These are phyloP conservation scores for Paramyrothecium sp. DNA, from an alignment of 2,329 filamentous ascomycete genomes.

Conservation along the genomic window DNA sequence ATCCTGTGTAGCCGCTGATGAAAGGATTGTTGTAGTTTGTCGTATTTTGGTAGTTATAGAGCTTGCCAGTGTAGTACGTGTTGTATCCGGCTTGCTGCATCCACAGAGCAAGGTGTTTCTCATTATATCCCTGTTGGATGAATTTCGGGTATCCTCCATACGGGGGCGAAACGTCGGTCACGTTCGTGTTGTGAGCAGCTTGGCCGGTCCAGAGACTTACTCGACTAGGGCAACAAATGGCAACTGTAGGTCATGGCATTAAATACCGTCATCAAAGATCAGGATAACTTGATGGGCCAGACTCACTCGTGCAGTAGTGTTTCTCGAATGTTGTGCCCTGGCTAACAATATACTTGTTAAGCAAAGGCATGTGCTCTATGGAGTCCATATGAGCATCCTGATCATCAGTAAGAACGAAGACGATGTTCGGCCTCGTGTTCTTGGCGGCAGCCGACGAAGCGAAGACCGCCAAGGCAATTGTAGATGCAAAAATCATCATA, in stretches of 20 bases:
- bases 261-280: too few relatives aligned
- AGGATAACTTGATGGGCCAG: too few relatives aligned
- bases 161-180: conserved; percentile 45
- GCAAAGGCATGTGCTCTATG: conserved; percentile 50
- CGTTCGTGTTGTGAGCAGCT: conserved; percentile 62
- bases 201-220: conserved; percentile 61
- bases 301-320: conserved; percentile 50
- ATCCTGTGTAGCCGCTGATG: conserved; percentile 55
- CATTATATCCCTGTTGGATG: conserved; percentile 45
- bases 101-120: conserved; percentile 48
- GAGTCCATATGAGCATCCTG: conserved; percentile 58
- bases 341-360: conserved; percentile 48
- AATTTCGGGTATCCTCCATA: conserved; percentile 51
- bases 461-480: too few relatives aligned
- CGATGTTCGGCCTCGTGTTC: conserved; percentile 41
- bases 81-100: conserved; percentile 48
- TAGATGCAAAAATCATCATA: too few relatives aligned
- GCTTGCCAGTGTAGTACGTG: conserved; percentile 54
- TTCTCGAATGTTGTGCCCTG: conserved; percentile 52
- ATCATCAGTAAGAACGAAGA: conserved; percentile 62
- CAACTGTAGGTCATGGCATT: too few relatives aligned
- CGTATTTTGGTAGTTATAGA: conserved; percentile 49
- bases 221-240: conserved; percentile 56
- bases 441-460: too few relatives aligned
- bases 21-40: conserved; percentile 50